A percentile compares a stretch with the other conserved stretches of the same genome.
Conservation (phyloP, 345 rosid species). For the Hevea brasiliensis region DNA sequence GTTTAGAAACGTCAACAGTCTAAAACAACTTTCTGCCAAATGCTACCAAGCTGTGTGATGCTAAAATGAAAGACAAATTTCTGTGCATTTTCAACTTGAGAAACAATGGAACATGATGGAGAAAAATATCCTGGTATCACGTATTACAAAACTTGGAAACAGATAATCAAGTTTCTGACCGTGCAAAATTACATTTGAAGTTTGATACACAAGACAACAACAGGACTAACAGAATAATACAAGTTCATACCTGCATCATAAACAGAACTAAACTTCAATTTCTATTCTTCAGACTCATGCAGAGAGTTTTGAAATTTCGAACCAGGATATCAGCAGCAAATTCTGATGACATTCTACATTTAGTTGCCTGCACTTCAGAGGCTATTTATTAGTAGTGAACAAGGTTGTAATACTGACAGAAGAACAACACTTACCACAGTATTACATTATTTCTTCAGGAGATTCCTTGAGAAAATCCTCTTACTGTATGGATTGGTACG, state of each 20-base stretch:
- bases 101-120: neutral
- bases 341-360: slow-evolving; percentile 25
- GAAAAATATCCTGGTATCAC: neutral
- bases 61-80: neutral
- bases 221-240: slow-evolving; percentile 37
- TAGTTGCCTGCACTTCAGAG: neutral
- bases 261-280: slow-evolving; percentile 18
- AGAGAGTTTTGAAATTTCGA: slow-evolving; percentile 11
- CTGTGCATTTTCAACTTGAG: neutral
- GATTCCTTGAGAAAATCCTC: slow-evolving; percentile 61
- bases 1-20: too few species aligned
- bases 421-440: slow-evolving; percentile 30
- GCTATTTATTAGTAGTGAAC: slow-evolving; percentile 21
- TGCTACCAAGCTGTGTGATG: neutral
- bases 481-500: slow-evolving; percentile 68
- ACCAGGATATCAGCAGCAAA: slow-evolving; percentile 20
- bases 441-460: slow-evolving; percentile 53
- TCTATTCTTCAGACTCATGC: slow-evolving; percentile 7
- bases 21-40: too few species aligned
- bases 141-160: neutral
- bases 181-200: slow-evolving; percentile 6
- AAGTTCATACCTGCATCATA: slow-evolving; percentile 26
- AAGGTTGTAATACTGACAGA: slow-evolving; percentile 23
- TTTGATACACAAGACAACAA: slow-evolving; percentile 33
- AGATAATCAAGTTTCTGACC: neutral